Conservation (phyloP, 495 filamentous ascomycete species). For the Penicillium daleae region DNA sequence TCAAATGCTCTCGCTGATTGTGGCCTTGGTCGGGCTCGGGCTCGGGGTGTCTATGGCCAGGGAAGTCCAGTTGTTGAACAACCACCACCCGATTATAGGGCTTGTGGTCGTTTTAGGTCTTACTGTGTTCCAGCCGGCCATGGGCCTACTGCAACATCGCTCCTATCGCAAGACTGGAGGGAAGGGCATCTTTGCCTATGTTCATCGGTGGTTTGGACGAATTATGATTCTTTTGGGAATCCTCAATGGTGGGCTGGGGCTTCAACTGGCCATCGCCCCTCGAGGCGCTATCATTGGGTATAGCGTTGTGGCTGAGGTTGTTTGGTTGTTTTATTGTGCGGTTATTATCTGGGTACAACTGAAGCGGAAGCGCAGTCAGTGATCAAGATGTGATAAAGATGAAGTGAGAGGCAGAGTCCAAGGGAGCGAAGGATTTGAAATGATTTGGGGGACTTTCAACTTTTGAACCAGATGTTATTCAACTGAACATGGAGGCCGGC, state of each 20-base stretch:
- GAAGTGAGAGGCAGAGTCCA: background rate
- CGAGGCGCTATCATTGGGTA: constrained; percentile 58
- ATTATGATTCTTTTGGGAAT: constrained; percentile 63
- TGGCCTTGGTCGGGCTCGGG: constrained; percentile 64
- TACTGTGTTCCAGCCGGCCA: constrained; percentile 64
- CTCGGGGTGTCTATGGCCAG: constrained; percentile 59
- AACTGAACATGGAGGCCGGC: background rate
- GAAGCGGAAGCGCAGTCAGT: background rate
- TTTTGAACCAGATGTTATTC: background rate
- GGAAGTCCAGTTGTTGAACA: constrained; percentile 13
- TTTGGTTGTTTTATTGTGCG: constrained; percentile 35
- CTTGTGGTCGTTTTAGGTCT: constrained; percentile 57
- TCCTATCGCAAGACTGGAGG: constrained; percentile 45
- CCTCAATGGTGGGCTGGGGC: constrained; percentile 74
- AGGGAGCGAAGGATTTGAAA: background rate
- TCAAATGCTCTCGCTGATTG: constrained; percentile 59
- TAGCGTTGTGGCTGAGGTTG: constrained; percentile 58
- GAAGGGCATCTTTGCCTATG: constrained; percentile 58
- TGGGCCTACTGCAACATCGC: constrained; percentile 67
- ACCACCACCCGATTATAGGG: constrained; percentile 58
- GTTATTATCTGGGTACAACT: background rate
- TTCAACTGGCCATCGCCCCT: constrained; percentile 50
- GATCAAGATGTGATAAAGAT: no score
- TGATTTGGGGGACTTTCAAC: background rate
- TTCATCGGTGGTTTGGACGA: constrained; percentile 75